Base-by-base conservation (phyloP, 306 rosid genomes). In the Dicorynia guianensis region DNA sequence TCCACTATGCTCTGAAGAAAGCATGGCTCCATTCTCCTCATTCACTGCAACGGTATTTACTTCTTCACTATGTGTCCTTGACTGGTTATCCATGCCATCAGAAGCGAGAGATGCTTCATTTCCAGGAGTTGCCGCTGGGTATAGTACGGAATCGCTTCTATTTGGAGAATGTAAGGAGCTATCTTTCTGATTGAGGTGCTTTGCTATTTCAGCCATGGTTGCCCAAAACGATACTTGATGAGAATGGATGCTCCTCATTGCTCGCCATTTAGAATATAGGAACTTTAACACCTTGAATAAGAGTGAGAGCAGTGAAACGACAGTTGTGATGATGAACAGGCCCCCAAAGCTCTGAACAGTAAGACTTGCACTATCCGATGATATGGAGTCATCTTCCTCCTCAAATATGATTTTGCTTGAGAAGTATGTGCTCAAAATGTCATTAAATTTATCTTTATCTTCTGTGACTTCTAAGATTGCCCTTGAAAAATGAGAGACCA, bases 401-500 rank as follows among this genome's bases (percentile, higher is more conserved):
- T 65, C 77, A 30, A 50, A 64, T 14, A 14, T 12, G 58, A 18
- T 38, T 30, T 47, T 19, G 7, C 30, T 30, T 25, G 55, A 40
- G 47, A 87, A 76, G 69, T 79, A 76, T 19, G 25, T 87, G 0
- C 8, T 4, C 74, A 60, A 54, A 43, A 84, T 70, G 18, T n/a
- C 14, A 10, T 55, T 53, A 80, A 84, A 64, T 34, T 57, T 68
- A 0, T 3, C 15, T 53, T 63, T 54, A 39, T 80, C 76, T 78
- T 81, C 66, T 13, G 81, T 87, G 6, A 84, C 78, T 14, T 79
- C 79, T 69, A 82, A 56, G 59, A 84, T 87, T 75, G 85, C 91
- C 70, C 80, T 82, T 2, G 89, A 87, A 33, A 87, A 57, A 56
- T 75, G 14, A 15, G 87, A 53, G 0, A 84, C 85, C 35, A 87